Evolutionary conservation across 164 flowering plant species (phyloP), one percentile per base, ranked within the genome.

Genomic region (Vitis labrusca): DNA sequence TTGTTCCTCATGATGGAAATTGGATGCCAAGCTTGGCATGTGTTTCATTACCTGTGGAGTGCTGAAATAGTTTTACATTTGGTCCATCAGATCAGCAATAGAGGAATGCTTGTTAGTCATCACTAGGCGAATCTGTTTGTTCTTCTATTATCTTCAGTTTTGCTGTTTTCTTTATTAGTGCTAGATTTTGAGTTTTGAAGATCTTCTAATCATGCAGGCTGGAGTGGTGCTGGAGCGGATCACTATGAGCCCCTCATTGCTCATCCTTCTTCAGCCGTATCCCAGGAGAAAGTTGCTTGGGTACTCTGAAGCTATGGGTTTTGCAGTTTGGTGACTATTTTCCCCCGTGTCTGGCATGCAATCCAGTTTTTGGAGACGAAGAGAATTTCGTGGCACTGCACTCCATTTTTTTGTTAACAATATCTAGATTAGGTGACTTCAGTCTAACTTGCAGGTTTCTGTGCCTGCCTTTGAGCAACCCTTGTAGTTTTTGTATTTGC

Each of bases 211-310:
- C 13, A 48, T 47, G 19, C 90, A 91, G 97, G 98, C 63, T 94
- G 97, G 97, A 91, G 98, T 64, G 95, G 97, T 57, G 98, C 91
- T 12, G 98, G 98, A 66, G 98, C 87, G 66, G 98, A 94, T 78
- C 98, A 94, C 69, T 94, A 94, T 64, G 98, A 94, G 70, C 98
- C 98, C 60, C 76, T 94, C 74, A 85, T 92, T 70, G 94, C 98
- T 49, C 84, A 81, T 81, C 78, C 91, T 61, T 80, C 79, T 56
- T 71, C 82, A 3, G 50, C 68, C 50, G 70, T 84, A 29, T 85
- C 97, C 54, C 85, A 69, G 63, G 97, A 92, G 77, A 94, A 94
- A 77, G 97, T 84, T 66, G 97, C 93, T 32, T 53, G 91, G 72
- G 89, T 89, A 60, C 97, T 92, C 51, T 91, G 44, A 37, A 37